A percentile compares a stretch with the other conserved stretches of the same genome.
Evolutionary conservation across 768 basidiomycete genomes (phyloP).

Genomic region (Tulasnella sp.): DNA sequence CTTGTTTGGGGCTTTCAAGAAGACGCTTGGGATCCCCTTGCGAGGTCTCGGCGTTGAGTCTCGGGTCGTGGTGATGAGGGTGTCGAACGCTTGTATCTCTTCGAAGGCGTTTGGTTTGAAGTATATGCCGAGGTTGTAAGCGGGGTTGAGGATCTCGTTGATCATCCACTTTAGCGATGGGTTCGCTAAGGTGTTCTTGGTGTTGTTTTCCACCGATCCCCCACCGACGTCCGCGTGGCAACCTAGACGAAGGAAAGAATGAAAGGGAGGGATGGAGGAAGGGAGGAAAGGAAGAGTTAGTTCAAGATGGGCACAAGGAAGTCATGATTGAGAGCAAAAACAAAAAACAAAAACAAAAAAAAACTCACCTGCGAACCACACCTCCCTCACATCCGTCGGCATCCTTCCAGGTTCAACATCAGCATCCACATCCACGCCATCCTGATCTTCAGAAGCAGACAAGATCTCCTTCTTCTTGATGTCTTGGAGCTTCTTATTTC

Average conservation of each 20-base stretch:
- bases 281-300: too few relatives aligned
- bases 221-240: constrained; percentile 16
- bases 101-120: not conserved
- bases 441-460: not conserved
- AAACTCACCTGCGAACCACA: constrained; percentile 18
- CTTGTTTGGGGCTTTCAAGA: not conserved
- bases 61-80: not conserved
- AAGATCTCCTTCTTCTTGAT: not conserved
- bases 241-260: too few relatives aligned
- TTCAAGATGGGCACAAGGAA: not conserved
- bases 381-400: constrained; percentile 15
- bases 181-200: constrained; percentile 5
- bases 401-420: not conserved
- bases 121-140: not conserved
- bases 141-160: constrained; percentile 13
- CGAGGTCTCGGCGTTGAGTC: not conserved
- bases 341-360: not conserved
- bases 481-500: not conserved
- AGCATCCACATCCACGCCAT: not conserved
- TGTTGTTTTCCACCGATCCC: constrained; percentile 1
- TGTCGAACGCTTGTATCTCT: not conserved
- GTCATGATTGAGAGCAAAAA: not conserved
- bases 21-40: not conserved
- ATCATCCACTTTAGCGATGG: constrained; percentile 19
- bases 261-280: too few relatives aligned